phyloP scores from a whole-genome alignment of 768 basidiomycete species.

The Tremella mesenterica region DNA sequence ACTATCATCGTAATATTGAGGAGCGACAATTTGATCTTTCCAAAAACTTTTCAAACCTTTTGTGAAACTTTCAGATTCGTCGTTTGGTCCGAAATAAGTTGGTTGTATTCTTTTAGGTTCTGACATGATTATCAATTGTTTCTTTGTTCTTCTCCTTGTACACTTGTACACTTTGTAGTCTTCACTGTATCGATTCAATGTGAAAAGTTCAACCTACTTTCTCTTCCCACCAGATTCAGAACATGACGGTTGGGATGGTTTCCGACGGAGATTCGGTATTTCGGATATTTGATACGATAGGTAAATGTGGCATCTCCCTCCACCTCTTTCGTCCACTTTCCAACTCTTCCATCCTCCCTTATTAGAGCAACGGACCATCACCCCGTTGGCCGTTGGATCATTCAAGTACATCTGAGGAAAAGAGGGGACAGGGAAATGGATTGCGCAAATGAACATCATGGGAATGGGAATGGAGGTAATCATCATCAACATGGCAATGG shows the following conservation, averaged over 20 bases:
- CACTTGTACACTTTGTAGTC: neutral
- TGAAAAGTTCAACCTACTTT: no score
- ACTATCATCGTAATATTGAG: slow-evolving; percentile 18
- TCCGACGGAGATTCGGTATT: no score
- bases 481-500: slow-evolving; percentile 26
- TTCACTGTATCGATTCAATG: no score
- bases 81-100: slow-evolving; percentile 6
- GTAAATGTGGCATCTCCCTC: no score
- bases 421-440: no score
- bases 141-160: neutral
- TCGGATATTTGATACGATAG: no score
- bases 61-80: neutral
- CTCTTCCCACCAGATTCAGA: no score
- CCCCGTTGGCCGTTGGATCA: no score
- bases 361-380: no score
- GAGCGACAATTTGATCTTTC: slow-evolving; percentile 17
- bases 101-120: slow-evolving; percentile 6
- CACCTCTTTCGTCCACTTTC: no score
- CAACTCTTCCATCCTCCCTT: no score
- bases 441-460: slow-evolving; percentile 13
- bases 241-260: neutral
- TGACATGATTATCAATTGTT: slow-evolving; percentile 6
- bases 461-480: slow-evolving; percentile 18
- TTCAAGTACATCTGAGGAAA: no score
- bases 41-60: slow-evolving; percentile 16